These are phyloP conservation scores for Magnaporthiopsis incrustans DNA, from an alignment of 2,329 filamentous ascomycete genomes.

Conservation along the genomic window DNA sequence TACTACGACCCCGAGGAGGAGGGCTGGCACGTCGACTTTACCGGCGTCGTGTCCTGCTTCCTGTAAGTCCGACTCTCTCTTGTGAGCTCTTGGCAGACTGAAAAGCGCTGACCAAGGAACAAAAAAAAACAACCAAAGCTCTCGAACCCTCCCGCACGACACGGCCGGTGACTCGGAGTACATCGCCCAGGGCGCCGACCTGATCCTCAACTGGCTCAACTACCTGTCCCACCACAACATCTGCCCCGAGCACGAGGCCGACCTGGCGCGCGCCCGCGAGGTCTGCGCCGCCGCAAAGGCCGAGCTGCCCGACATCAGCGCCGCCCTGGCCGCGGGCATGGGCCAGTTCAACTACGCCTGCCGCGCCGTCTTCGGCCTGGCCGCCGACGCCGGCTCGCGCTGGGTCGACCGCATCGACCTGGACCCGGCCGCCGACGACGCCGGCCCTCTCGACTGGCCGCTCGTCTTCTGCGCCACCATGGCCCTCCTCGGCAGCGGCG, in stretches of 20 bases:
- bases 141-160: conserved; percentile 46
- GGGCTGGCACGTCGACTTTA: conserved; percentile 74
- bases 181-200: conserved; percentile 53
- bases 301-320: conserved; percentile 56
- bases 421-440: conserved; percentile 19
- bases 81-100: too few species aligned
- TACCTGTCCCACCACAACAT: conserved; percentile 81
- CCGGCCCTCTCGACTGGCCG: conserved; percentile 14
- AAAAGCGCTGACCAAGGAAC: too few species aligned
- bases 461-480: conserved; percentile 4
- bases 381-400: conserved; percentile 19
- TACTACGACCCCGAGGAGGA: conserved; percentile 44
- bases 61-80: conserved; percentile 44
- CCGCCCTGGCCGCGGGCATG: conserved; percentile 49
- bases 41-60: conserved; percentile 68
- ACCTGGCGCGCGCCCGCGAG: conserved; percentile 57
- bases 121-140: conserved; percentile 26
- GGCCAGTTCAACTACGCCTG: conserved; percentile 76
- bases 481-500: neutral
- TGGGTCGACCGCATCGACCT: conserved; percentile 20
- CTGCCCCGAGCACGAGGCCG: conserved; percentile 67
- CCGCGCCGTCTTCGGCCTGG: conserved; percentile 52
- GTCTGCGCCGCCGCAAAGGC: conserved; percentile 58
- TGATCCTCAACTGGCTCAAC: conserved; percentile 80
- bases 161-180: conserved; percentile 46